phyloP scores from a whole-genome alignment of 306 rosid genomes.

The Castanopsis chinensis region DNA sequence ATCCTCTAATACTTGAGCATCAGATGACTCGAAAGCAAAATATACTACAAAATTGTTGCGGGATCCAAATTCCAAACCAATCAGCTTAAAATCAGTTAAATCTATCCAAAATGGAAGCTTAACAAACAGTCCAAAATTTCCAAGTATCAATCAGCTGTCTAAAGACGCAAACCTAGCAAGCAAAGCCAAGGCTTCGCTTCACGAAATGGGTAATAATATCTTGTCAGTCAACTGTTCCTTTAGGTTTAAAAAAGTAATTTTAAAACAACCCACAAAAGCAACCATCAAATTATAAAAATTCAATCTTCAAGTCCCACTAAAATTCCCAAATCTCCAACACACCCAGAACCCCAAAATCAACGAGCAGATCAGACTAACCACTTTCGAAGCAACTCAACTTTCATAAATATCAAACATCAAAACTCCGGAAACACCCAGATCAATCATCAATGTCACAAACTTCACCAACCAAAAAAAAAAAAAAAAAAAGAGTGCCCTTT shows the following conservation, averaged over 20 bases:
- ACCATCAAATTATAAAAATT: neutral
- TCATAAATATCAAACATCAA: too few species aligned
- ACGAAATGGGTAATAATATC: neutral
- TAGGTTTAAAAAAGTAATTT: neutral
- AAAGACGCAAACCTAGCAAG: neutral
- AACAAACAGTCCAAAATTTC: neutral
- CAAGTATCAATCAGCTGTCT: neutral
- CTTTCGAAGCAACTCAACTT: too few species aligned
- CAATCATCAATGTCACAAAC: neutral
- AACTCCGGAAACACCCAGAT: conserved; percentile 3
- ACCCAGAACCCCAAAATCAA: neutral
- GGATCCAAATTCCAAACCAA: conserved; percentile 1
- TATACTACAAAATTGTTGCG: neutral
- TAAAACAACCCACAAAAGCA: neutral
- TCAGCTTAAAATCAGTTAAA: neutral
- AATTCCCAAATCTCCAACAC: neutral
- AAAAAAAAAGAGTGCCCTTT: neutral
- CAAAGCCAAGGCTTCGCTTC: conserved; percentile 16
- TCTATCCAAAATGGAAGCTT: neutral
- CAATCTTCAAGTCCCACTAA: neutral
- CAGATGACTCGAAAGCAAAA: neutral
- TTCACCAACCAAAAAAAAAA: neutral
- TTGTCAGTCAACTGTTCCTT: neutral
- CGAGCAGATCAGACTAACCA: neutral
- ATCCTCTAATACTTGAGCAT: neutral